Conservation (phyloP, 257 asterid species). For the Fraxinus anomala region DNA sequence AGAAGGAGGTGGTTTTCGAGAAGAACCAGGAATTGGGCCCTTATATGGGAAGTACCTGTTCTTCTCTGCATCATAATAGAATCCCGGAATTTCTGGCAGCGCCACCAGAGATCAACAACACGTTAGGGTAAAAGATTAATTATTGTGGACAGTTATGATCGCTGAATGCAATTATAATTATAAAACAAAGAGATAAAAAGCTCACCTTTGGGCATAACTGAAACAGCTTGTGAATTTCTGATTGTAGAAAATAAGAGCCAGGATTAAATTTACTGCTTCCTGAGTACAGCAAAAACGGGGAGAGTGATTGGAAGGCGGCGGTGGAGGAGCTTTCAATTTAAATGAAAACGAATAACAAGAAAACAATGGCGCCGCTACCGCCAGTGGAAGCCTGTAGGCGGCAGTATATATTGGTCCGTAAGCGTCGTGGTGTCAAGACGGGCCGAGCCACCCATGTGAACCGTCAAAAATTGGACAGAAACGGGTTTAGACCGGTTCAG, state of each 20-base stretch:
- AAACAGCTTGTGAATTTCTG: neutral
- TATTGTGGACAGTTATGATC: neutral
- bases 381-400: neutral
- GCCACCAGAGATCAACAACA: neutral
- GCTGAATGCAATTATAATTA: neutral
- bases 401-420: neutral
- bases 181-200: neutral
- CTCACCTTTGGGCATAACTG: constrained; percentile 49
- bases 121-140: neutral
- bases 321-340: constrained; percentile 2
- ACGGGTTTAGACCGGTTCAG: neutral
- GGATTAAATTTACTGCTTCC: neutral
- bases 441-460: neutral
- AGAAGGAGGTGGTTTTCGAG: constrained; percentile 48
- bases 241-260: neutral
- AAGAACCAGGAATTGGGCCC: constrained; percentile 89
- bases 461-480: neutral
- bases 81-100: constrained; percentile 78
- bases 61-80: constrained; percentile 76
- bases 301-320: constrained; percentile 11
- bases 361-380: neutral
- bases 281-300: constrained; percentile 7
- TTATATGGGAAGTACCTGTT: constrained; percentile 77
- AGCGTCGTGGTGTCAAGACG: neutral
- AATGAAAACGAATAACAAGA: neutral